A percentile compares a stretch with the other conserved stretches of the same genome.
Conservation (phyloP, 2,329 filamentous ascomycete species). For the Aspergillus vadensis region DNA sequence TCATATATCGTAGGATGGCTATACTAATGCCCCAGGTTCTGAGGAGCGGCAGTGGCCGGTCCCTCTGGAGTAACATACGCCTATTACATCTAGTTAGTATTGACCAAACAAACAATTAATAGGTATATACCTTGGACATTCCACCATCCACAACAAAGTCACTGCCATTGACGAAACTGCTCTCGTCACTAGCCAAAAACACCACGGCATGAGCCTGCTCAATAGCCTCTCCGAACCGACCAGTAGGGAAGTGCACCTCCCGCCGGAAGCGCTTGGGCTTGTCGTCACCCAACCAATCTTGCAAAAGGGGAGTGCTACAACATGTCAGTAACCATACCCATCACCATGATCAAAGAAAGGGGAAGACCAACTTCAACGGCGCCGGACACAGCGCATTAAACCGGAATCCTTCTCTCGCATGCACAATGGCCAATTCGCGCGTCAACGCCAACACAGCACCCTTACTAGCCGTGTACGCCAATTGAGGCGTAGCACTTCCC, state of each 20-base stretch:
- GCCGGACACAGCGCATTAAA: conserved; percentile 92
- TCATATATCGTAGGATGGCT: no score
- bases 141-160: conserved; percentile 96
- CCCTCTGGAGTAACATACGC: conserved; percentile 74
- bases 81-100: conserved; percentile 29
- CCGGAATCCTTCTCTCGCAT: conserved; percentile 80
- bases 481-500: conserved; percentile 81
- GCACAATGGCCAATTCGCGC: conserved; percentile 85
- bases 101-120: background rate
- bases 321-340: conserved; percentile 3
- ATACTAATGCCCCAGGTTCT: conserved; percentile 46
- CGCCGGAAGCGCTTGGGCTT: conserved; percentile 75
- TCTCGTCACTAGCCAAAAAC: conserved; percentile 84
- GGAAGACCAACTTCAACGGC: conserved; percentile 67
- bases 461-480: conserved; percentile 93
- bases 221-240: conserved; percentile 85
- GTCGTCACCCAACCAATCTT: conserved; percentile 92
- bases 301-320: conserved; percentile 74
- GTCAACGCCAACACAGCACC: conserved; percentile 89
- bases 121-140: conserved; percentile 69
- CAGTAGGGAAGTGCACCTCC: conserved; percentile 85
- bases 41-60: conserved; percentile 55
- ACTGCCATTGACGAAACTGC: conserved; percentile 83
- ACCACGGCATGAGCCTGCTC: conserved; percentile 89
- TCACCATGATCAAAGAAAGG: background rate